Evolutionary conservation across 768 basidiomycete species (phyloP), one percentile per base, ranked within the genome.

Genomic region (Strobilomyces echinocephalus): DNA sequence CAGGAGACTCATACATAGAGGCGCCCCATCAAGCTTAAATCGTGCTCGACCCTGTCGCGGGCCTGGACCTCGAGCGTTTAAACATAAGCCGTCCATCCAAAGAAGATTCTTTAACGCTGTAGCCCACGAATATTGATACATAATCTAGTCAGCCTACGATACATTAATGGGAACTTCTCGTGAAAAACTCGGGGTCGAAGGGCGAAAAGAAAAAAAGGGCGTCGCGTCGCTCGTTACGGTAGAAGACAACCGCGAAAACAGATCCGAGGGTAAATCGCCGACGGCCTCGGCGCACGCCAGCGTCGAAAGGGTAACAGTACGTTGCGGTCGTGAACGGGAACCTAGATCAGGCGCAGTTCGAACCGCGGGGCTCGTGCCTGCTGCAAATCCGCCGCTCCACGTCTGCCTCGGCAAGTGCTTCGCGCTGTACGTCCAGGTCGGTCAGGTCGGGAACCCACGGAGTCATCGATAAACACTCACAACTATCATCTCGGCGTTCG

Each of bases 91-190:
- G 42, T 34, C 15, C 43, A 56, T 39, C 18, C 18, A 26, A 11
- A 12, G 15, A 48, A 42, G 14, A 11, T 43, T 21, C 6, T 9
- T 38, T 11, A 7, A 35, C 12, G 28, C n/a, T 39, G 55, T 30
- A 49, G 5, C 28, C 12, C 28, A 43, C 3, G 1, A 39, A 50
- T 68, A 66, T 7, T 1, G 30, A 66, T 69, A 68, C 69, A 68
- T 1, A 16, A 30, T 69, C 58, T 70, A 67, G 24, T 24, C 39
- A n/a, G 11, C 20, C 11, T 59, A 50, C 30, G 18, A 60, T 62
- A 67, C 61, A 70, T 15, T 16, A 8, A 16, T 1, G 36, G 36
- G 36, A 16, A 35, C 35, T 35, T 10, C 20, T 44, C 46, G 51
- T 15, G 28, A 20, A 9, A 21, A 6, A 24, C n/a, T n/a, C n/a